Conservation (phyloP, 148 eudicot species). For the Persicaria tinctoria region DNA sequence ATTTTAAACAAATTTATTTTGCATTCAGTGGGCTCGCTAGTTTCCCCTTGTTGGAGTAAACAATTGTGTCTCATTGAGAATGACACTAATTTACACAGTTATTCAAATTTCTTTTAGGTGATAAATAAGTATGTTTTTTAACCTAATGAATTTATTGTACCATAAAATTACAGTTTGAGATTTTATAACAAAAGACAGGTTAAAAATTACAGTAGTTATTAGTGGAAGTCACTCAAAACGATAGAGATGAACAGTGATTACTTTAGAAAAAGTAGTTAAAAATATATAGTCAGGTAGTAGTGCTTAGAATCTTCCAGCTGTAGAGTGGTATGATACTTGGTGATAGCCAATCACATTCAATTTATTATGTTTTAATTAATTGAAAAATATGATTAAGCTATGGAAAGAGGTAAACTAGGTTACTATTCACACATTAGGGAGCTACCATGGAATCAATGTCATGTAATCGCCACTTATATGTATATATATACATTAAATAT, state of each 20-base stretch:
- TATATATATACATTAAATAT: neutral
- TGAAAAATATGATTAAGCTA: neutral
- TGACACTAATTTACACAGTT: too few relatives aligned
- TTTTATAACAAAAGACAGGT: too few relatives aligned
- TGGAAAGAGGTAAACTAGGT: neutral
- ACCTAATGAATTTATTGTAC: too few relatives aligned
- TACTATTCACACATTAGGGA: neutral
- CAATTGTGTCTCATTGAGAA: too few relatives aligned
- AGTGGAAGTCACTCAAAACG: too few relatives aligned
- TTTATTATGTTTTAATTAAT: neutral
- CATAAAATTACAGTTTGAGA: too few relatives aligned
- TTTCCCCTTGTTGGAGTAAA: too few relatives aligned
- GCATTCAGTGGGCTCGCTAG: too few relatives aligned
- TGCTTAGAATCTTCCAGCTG: conserved; percentile 10
- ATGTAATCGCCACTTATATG: neutral
- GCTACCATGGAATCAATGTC: neutral
- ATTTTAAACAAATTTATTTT: too few relatives aligned
- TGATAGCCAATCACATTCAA: neutral
- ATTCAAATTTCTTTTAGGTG: too few relatives aligned
- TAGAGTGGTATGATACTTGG: neutral
- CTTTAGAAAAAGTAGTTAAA: neutral
- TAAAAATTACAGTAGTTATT: too few relatives aligned
- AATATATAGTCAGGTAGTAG: neutral
- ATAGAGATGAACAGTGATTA: neutral
- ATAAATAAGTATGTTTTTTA: too few relatives aligned